These are phyloP conservation scores for Pyricularia pennisetigena DNA, from an alignment of 2,329 filamentous ascomycete genomes.

Conservation along the genomic window DNA sequence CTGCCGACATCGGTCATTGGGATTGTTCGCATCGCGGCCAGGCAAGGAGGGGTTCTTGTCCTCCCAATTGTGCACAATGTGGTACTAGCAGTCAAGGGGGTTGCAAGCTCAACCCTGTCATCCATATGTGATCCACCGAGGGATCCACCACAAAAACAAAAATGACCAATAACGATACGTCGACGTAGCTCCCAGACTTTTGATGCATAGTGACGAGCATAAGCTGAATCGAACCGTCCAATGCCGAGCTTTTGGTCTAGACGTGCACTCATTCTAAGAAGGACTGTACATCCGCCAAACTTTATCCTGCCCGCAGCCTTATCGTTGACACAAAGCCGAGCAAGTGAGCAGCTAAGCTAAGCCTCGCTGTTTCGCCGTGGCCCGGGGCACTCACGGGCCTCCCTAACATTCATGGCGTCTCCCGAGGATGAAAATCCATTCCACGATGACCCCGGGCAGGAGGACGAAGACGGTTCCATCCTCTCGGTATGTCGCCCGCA, in stretches of 20 bases:
- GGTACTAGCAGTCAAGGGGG: too few relatives aligned
- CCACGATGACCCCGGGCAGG: constrained; percentile 31
- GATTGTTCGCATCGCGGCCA: background rate
- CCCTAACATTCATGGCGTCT: constrained; percentile 12
- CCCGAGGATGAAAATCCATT: constrained; percentile 33
- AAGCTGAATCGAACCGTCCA: background rate
- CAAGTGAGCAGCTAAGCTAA: background rate
- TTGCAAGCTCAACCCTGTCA: background rate
- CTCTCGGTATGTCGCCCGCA: constrained; percentile 19
- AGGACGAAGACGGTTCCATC: constrained; percentile 36
- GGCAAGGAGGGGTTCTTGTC: background rate
- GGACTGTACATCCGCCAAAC: background rate
- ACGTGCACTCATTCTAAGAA: background rate
- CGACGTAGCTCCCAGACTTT: background rate
- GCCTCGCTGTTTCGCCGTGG: background rate
- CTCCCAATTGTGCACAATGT: background rate
- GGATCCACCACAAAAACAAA: background rate
- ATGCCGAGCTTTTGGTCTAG: background rate
- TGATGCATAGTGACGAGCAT: background rate
- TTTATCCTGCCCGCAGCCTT: background rate
- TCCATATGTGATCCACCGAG: background rate
- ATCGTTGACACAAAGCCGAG: background rate
- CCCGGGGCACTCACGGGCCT: constrained; percentile 3
- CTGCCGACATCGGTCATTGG: background rate
- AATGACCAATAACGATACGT: background rate